Conservation (phyloP, 1,284 basidiomycete species). For the Fomes fomentarius region DNA sequence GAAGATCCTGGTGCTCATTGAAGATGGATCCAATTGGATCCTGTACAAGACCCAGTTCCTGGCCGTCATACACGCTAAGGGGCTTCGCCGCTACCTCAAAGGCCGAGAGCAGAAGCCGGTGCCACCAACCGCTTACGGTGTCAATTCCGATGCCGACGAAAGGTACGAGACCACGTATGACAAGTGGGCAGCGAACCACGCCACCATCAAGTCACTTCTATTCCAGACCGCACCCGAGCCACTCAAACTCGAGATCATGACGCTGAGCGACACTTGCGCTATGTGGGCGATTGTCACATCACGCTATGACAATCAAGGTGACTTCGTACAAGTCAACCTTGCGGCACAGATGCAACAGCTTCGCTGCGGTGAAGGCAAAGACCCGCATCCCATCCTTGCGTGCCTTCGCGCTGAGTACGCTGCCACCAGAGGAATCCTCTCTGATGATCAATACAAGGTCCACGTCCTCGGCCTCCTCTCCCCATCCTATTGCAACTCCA, state of each 20-base stretch:
- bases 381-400: constrained; percentile 9
- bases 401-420: constrained; percentile 11
- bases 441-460: constrained; percentile 16
- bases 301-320: constrained; percentile 16
- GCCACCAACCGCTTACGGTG: constrained; percentile 6
- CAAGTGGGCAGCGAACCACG: constrained; percentile 14
- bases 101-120: constrained; percentile 3
- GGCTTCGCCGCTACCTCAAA: constrained; percentile 14
- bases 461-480: constrained; percentile 12
- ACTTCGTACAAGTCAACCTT: constrained; percentile 17
- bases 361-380: constrained; percentile 8
- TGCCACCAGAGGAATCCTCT: constrained; percentile 8
- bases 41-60: constrained; percentile 16
- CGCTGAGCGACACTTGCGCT: neutral
- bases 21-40: constrained; percentile 19
- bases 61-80: constrained; percentile 10
- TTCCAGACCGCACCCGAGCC: constrained; percentile 12
- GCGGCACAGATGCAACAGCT: constrained; percentile 10
- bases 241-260: constrained; percentile 13
- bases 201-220: constrained; percentile 11
- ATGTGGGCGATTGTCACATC: constrained; percentile 2
- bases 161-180: constrained; percentile 13
- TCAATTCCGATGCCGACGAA: constrained; percentile 15
- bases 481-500: constrained; percentile 2
- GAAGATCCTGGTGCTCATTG: constrained; percentile 8